phyloP scores from a whole-genome alignment of 139 green algal genomes.

The Auxenochlorella pyrenoidosa region DNA sequence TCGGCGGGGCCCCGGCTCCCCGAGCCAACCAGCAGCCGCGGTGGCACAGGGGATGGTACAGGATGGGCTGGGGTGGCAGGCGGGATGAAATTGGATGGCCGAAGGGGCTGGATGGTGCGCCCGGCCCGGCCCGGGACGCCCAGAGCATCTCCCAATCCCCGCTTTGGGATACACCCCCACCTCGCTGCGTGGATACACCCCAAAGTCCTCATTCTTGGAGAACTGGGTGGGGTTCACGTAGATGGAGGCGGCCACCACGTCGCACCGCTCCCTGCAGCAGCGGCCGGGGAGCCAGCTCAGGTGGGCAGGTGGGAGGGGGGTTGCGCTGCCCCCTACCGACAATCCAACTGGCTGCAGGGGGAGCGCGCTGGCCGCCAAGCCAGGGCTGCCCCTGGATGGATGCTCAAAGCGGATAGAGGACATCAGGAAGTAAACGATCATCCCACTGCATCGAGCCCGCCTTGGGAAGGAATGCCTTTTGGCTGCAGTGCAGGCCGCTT shows the following conservation, averaged over 20 bases:
- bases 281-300: neutral
- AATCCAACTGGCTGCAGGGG: neutral
- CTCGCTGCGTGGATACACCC: constrained; percentile 86
- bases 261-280: constrained; percentile 69
- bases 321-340: too few relatives aligned
- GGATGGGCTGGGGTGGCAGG: too few relatives aligned
- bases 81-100: too few relatives aligned
- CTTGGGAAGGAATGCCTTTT: too few relatives aligned
- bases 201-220: constrained; percentile 93
- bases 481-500: neutral
- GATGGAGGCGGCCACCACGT: constrained; percentile 93
- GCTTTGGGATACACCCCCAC: constrained; percentile 31
- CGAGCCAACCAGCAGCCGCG: too few relatives aligned
- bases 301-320: neutral
- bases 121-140: too few relatives aligned
- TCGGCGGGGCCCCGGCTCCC: too few relatives aligned
- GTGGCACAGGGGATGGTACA: too few relatives aligned
- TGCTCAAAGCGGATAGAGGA: neutral
- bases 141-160: too few relatives aligned
- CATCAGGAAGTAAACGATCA: too few relatives aligned
- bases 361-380: neutral
- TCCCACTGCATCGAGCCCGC: neutral
- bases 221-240: constrained; percentile 98
- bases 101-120: too few relatives aligned
- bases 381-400: neutral